Conservation (phyloP, 1,139 yeast genomes). For the Suhomyces guaymorum region DNA sequence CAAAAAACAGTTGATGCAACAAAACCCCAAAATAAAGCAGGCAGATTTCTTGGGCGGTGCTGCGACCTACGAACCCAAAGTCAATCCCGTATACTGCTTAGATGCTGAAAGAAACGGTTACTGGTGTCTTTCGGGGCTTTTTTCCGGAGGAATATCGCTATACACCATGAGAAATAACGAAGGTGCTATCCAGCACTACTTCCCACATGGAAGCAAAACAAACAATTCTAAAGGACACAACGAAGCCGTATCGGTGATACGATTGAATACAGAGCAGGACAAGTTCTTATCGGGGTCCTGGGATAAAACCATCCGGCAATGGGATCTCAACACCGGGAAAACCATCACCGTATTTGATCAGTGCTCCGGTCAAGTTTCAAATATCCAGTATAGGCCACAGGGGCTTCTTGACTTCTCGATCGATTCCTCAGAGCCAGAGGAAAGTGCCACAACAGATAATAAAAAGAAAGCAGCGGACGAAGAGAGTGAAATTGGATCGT, state of each 20-base stretch:
- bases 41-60: conserved; percentile 45
- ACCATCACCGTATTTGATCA: conserved; percentile 49
- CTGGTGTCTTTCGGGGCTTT: conserved; percentile 84
- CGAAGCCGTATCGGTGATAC: conserved; percentile 72
- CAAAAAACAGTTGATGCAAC: conserved; percentile 37
- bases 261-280: conserved; percentile 60
- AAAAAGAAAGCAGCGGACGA: conserved; percentile 35
- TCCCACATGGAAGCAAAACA: conserved; percentile 41
- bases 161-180: conserved; percentile 84
- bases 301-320: conserved; percentile 75
- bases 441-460: conserved; percentile 1
- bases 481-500: conserved; percentile 68
- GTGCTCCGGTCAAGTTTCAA: conserved; percentile 76
- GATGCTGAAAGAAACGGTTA: conserved; percentile 81
- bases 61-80: conserved; percentile 58
- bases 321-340: conserved; percentile 85
- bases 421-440: conserved; percentile 11
- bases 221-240: conserved; percentile 49
- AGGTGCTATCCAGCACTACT: conserved; percentile 78
- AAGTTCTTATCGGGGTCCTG: conserved; percentile 81
- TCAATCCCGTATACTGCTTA: conserved; percentile 84
- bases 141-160: conserved; percentile 81
- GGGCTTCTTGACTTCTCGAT: conserved; percentile 50
- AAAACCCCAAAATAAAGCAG: conserved; percentile 46
- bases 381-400: conserved; percentile 74